Evolutionary conservation across 2,329 filamentous ascomycete species (phyloP).

Genomic region (Meredithiella fracta): DNA sequence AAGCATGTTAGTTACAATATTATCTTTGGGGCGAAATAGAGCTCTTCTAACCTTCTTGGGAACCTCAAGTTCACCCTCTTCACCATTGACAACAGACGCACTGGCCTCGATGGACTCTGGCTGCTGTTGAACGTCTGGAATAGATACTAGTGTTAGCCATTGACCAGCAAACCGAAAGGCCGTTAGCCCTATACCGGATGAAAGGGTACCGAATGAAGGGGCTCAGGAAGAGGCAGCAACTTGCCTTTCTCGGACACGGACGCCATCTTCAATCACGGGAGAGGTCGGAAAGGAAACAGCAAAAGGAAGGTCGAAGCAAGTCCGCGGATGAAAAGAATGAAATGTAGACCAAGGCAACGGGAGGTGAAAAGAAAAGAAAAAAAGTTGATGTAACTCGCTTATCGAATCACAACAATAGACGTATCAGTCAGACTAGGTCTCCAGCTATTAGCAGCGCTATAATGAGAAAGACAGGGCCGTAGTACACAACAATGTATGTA

Average conservation of each 20-base stretch:
- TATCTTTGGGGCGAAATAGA: background rate
- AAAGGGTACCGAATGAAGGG: background rate
- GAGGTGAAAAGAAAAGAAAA: constrained; percentile 4
- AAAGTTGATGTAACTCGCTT: constrained; percentile 9
- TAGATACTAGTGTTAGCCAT: constrained; percentile 1
- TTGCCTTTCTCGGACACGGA: constrained; percentile 10
- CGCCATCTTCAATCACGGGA: constrained; percentile 12
- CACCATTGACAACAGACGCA: background rate
- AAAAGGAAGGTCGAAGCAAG: constrained; percentile 5
- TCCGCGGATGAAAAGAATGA: background rate
- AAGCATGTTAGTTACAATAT: background rate
- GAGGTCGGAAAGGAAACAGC: background rate
- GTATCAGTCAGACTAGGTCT: background rate
- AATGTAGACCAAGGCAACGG: constrained; percentile 3
- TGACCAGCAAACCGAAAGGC: background rate
- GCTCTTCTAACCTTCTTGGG: background rate
- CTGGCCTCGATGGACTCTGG: constrained; percentile 11
- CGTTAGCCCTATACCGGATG: too few relatives aligned
- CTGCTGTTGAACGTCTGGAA: constrained; percentile 7
- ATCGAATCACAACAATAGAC: constrained; percentile 1
- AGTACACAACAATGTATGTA: too few relatives aligned
- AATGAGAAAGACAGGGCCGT: background rate
- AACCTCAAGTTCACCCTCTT: background rate
- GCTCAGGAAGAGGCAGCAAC: background rate
- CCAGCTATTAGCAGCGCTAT: background rate